phyloP scores from a whole-genome alignment of 2,329 filamentous ascomycete species.

The Dendryphion nanum region DNA sequence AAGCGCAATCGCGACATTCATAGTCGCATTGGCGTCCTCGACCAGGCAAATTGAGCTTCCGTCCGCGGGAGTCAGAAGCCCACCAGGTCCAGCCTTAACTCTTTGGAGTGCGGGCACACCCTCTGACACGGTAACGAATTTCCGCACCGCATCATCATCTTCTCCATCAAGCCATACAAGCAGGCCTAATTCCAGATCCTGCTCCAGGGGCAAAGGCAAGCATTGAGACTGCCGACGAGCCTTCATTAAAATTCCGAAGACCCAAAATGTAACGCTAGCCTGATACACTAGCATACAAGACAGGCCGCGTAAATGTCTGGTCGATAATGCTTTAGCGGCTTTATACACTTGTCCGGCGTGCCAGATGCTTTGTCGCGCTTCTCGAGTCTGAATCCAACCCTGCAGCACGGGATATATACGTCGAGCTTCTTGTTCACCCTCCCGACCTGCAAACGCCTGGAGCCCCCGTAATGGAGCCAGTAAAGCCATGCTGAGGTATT shows the following conservation, averaged over 20 bases:
- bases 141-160: background rate
- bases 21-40: background rate
- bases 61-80: background rate
- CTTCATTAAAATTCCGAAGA: background rate
- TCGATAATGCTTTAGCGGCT: slow-evolving; percentile 52
- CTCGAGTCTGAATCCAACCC: slow-evolving; percentile 54
- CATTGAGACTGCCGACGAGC: background rate
- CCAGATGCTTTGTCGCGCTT: slow-evolving; percentile 59
- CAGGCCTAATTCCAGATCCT: background rate
- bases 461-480: slow-evolving; percentile 62
- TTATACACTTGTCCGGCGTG: slow-evolving; percentile 64
- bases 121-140: background rate
- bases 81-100: background rate
- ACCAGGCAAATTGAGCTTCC: background rate
- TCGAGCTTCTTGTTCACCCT: slow-evolving; percentile 61
- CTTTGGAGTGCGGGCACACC: background rate
- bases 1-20: background rate
- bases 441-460: slow-evolving; percentile 63
- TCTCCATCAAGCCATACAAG: slow-evolving; percentile 1
- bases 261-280: slow-evolving; percentile 64
- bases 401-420: slow-evolving; percentile 56
- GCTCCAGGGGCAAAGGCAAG: background rate
- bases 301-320: slow-evolving; percentile 58
- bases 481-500: slow-evolving; percentile 59
- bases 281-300: slow-evolving; percentile 65